These are phyloP conservation scores for Tillandsia leiboldiana DNA, from an alignment of 176 grass and related monocot genomes.

Conservation along the genomic window DNA sequence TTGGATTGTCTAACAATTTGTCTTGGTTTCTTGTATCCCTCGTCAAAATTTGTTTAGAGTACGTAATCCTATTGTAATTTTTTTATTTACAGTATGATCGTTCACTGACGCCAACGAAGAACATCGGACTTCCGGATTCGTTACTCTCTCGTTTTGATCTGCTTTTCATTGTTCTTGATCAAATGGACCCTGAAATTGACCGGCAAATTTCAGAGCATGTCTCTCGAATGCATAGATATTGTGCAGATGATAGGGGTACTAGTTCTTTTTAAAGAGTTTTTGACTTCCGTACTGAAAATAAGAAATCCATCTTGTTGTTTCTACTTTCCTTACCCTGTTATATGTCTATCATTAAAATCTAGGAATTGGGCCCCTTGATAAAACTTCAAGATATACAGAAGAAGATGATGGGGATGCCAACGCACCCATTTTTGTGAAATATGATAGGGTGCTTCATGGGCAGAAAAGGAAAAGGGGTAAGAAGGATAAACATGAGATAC, in stretches of 20 bases:
- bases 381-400: conserved; percentile 54
- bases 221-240: conserved; percentile 93
- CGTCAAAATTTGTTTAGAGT: background rate
- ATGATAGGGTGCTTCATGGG: conserved; percentile 89
- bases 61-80: conserved; percentile 23
- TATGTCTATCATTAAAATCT: conserved; percentile 8
- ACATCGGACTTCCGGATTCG: conserved; percentile 94
- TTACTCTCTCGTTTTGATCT: conserved; percentile 98
- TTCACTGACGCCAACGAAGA: conserved; percentile 91
- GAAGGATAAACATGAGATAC: conserved; percentile 73
- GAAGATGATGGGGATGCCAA: conserved; percentile 79
- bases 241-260: conserved; percentile 77
- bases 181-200: conserved; percentile 98
- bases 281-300: background rate
- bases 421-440: conserved; percentile 80
- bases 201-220: conserved; percentile 95
- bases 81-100: conserved; percentile 71
- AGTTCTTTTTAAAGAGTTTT: conserved; percentile 9
- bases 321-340: background rate
- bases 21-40: background rate
- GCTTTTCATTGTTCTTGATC: conserved; percentile 97
- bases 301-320: background rate
- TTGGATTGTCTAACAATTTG: background rate
- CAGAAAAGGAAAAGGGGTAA: conserved; percentile 84
- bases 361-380: conserved; percentile 46